A percentile compares a stretch with the other conserved stretches of the same genome.
These are phyloP conservation scores for Candida nonsorbophila DNA, from an alignment of 805 yeast species.

Conservation along the genomic window DNA sequence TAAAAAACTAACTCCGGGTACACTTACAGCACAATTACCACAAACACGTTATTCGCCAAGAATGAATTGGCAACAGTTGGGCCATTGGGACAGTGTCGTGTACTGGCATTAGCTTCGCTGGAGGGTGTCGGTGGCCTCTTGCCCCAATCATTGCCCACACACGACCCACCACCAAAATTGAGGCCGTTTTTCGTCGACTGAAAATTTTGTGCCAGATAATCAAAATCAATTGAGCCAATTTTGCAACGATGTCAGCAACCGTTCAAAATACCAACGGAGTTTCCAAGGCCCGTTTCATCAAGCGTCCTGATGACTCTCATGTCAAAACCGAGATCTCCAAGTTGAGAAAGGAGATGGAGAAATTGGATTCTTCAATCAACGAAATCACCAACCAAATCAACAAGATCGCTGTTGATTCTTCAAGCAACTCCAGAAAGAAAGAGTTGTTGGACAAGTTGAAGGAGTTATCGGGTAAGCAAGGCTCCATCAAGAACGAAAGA, in stretches of 20 bases:
- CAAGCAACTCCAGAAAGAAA: conserved; percentile 24
- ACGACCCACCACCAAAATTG: too few relatives aligned
- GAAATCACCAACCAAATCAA: conserved; percentile 53
- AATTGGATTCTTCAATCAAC: conserved; percentile 50
- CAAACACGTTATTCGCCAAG: too few relatives aligned
- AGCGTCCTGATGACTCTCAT: conserved; percentile 67
- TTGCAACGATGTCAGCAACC: conserved; percentile 3
- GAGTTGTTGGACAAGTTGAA: conserved; percentile 31
- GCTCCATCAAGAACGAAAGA: conserved; percentile 43
- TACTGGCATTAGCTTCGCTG: too few relatives aligned
- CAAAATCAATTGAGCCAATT: neutral
- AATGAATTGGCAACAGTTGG: too few relatives aligned
- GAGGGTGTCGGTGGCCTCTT: too few relatives aligned
- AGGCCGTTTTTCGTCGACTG: neutral
- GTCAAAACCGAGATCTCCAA: conserved; percentile 54
- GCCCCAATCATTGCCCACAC: too few relatives aligned
- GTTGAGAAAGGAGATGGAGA: conserved; percentile 57
- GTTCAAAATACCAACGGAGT: conserved; percentile 9
- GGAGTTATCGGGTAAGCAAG: conserved; percentile 41
- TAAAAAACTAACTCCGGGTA: too few relatives aligned
- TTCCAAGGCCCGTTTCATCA: conserved; percentile 49
- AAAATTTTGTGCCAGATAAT: neutral
- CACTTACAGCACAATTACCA: too few relatives aligned
- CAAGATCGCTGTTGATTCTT: conserved; percentile 26
- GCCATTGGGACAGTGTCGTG: too few relatives aligned